These are phyloP conservation scores for Exophiala spinifera DNA, from an alignment of 2,329 filamentous ascomycete genomes.

Conservation along the genomic window DNA sequence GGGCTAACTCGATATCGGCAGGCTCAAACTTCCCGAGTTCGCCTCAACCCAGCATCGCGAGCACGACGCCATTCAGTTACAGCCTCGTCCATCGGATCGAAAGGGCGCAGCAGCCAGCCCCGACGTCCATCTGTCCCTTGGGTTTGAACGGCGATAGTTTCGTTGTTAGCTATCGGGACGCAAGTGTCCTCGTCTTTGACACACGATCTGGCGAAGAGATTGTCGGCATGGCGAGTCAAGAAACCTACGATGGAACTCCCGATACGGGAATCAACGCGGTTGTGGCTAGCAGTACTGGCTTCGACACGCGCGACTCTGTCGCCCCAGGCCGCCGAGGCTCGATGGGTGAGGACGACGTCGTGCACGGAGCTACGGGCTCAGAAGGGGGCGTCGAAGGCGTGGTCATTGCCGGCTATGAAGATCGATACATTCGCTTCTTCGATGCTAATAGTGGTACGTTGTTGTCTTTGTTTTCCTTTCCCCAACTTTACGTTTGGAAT, in stretches of 20 bases:
- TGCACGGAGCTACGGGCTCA: conserved; percentile 78
- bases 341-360: conserved; percentile 69
- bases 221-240: conserved; percentile 85
- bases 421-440: conserved; percentile 93
- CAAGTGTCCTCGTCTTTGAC: conserved; percentile 86
- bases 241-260: conserved; percentile 86
- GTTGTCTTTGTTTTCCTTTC: not conserved
- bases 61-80: conserved; percentile 80
- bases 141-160: conserved; percentile 79
- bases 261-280: conserved; percentile 85
- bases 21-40: conserved; percentile 88
- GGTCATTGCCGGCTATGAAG: conserved; percentile 94
- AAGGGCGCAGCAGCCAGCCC: conserved; percentile 65
- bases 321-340: conserved; percentile 62
- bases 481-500: too few relatives aligned
- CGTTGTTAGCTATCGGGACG: conserved; percentile 88
- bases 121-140: conserved; percentile 91
- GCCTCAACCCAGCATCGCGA: conserved; percentile 83
- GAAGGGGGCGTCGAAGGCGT: conserved; percentile 84
- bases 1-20: conserved; percentile 90
- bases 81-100: conserved; percentile 84
- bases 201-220: conserved; percentile 88
- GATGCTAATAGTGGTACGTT: conserved; percentile 99
- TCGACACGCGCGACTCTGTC: conserved; percentile 62
- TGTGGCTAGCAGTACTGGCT: conserved; percentile 77